Evolutionary conservation across 352 stramenopile genomes (phyloP), one percentile per base, ranked within the genome.

Genomic region (Pythium phragmiticola): DNA sequence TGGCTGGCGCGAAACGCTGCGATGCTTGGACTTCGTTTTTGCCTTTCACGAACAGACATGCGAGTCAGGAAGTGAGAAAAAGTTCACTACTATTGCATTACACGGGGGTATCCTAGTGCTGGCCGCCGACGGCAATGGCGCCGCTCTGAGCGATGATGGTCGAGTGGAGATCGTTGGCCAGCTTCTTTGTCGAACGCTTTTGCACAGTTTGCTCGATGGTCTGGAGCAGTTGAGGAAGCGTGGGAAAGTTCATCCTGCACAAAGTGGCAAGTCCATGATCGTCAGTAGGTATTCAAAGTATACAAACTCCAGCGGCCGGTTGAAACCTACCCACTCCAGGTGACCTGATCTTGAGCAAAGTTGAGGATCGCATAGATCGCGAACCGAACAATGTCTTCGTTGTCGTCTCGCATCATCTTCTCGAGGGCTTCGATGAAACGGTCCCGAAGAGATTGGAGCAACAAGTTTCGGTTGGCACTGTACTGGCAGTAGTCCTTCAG

Each of bases 341-440:
- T 60, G 14, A 69, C 66, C 28, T 75, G 54, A 62, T 90, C 83
- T 52, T 82, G 60, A 28, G 76, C 77, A 43, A 90, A 90, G 58
- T 80, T 87, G 55, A 90, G 65, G 42, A 92, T 89, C 39, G 70
- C 73, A 67, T 76, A 90, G 58, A 92, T 87, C 37, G 79, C 83
- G 54, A 89, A 90, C 21, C 83, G 83, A 14, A 89, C 70, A 41
- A 90, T 84, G 59, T 92, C 79, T 62, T 92, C 81, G 58, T 89
- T 78, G 23, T 85, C 69, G 61, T 88, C 80, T 45, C 78, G 73
- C 39, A 92, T 72, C 81, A 92, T 89, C 12, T 64, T 76, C 49
- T 82, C 70, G 56, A 92, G 58, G 7, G 74, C 60, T 23, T 51
- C 65, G 45, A 84, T 73, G 51, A 92, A 84, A 23, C 83, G 69